Base-by-base conservation (phyloP, 768 basidiomycete genomes). In the Pisolithus orientalis region DNA sequence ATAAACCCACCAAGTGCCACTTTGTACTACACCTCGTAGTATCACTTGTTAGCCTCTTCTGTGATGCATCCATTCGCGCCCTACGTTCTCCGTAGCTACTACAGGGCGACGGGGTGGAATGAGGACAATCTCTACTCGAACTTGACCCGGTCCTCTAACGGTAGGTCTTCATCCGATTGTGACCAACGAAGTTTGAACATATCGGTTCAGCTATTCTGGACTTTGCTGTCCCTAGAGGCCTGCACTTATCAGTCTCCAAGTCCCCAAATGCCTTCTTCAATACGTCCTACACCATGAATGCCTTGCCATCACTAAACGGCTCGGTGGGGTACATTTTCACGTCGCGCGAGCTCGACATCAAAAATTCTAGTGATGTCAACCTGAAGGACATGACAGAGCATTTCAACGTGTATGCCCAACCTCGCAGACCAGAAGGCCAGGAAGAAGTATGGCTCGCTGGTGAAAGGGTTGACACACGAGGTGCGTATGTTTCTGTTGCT, bases 101-200 rank as follows among this genome's bases (percentile, higher is more conserved):
- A 92, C 75, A 80, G 81, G 58, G 84, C 83, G n/a, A 96, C 92
- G 31, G 90, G 91, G 56, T 98, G 95, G 95, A 94, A 93, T 61
- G 91, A 95, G 65, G 94, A 97, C 69, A 95, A 95, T 62, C 75
- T 95, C 21, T 97, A 91, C 62, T 82, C 87, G 2, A 91, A 94
- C 58, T 61, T 98, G 42, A 96, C 92, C 1, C 82, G 90, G 50
- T 89, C 92, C 34, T 95, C 94, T 1, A 85, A 80, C 71, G 89
- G 93, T 95, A 53, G 44, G 70, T 57, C 28, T 31, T 66, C 60
- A 38, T 24, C 16, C n/a, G 51, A 38, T 7, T 13, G 39, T n/a
- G 53, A 2, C 44, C 34, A n/a, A 24, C n/a, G 4, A 25, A 9
- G 37, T 7, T 51, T 44, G 53, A 62, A 10, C 58, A 45, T 25